Percentiles rank a stretch among this genome's conserved stretches.
These are phyloP conservation scores for Cercospora sp. DNA, from an alignment of 2,329 filamentous ascomycete species.

Conservation along the genomic window DNA sequence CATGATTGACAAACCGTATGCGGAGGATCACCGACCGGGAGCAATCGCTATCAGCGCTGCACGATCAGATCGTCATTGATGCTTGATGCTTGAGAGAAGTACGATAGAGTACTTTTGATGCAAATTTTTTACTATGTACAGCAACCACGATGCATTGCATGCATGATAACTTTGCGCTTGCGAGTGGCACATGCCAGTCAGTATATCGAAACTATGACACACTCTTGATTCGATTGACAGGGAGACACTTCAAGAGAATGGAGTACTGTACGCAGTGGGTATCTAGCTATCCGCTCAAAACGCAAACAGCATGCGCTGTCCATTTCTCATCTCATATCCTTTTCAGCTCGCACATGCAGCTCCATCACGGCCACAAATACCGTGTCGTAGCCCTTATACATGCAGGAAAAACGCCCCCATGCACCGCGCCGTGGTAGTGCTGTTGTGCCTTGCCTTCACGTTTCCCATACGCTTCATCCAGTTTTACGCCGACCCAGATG, in stretches of 20 bases:
- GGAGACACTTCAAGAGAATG: not conserved
- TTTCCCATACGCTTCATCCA: not conserved
- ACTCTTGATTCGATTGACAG: not conserved
- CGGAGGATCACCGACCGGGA: not conserved
- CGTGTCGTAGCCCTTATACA: not conserved
- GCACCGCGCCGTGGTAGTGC: conserved; percentile 10
- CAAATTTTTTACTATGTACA: not conserved
- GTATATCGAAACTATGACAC: not conserved
- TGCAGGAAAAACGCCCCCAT: not conserved
- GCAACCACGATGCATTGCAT: not conserved
- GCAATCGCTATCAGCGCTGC: not conserved
- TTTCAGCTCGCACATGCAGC: not conserved
- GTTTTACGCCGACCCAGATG: not conserved
- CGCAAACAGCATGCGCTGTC: not conserved
- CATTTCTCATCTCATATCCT: not conserved
- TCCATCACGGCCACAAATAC: not conserved
- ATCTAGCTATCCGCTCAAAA: not conserved
- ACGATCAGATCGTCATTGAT: not conserved
- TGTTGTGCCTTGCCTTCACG: not conserved
- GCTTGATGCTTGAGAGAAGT: not conserved
- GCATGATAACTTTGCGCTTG: not conserved
- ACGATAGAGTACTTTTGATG: not conserved
- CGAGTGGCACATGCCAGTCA: not conserved
- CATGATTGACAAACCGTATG: not conserved
- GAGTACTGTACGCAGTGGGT: not conserved